Conservation (phyloP, 768 basidiomycete species). For the Phlebiopsis flavidoalba region DNA sequence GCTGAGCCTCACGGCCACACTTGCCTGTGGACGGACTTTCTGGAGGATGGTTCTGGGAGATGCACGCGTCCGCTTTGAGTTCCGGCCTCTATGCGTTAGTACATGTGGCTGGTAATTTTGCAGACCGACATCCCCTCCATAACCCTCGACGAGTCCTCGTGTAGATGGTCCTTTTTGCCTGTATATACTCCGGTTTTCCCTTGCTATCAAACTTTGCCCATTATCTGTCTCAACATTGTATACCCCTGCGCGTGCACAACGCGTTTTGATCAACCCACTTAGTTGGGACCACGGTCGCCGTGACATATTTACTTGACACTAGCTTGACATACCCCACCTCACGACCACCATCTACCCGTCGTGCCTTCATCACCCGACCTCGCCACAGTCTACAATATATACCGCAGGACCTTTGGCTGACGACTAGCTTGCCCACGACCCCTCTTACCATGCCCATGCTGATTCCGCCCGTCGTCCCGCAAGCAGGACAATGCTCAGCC, state of each 20-base stretch:
- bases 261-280: background rate
- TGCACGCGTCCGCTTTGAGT: conserved; percentile 69
- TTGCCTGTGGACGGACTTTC: conserved; percentile 43
- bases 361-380: background rate
- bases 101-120: conserved; percentile 79
- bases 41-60: conserved; percentile 71
- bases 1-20: conserved; percentile 27
- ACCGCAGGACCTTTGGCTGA: background rate
- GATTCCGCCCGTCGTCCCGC: too few relatives aligned
- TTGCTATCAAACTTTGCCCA: background rate
- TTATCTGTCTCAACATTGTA: background rate
- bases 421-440: background rate
- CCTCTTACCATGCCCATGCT: background rate
- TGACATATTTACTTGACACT: background rate
- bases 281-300: background rate
- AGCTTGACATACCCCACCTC: background rate
- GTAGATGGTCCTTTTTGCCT: background rate
- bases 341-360: background rate
- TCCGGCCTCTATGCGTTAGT: conserved; percentile 47
- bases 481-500: conserved; percentile 1
- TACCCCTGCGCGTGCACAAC: background rate
- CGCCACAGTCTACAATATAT: background rate
- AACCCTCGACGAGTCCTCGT: conserved; percentile 6
- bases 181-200: conserved; percentile 5
- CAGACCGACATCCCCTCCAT: conserved; percentile 50